Evolutionary conservation across 2,329 filamentous ascomycete species (phyloP), one percentile per base, ranked within the genome.

Genomic region (Grosmannia huntii): DNA sequence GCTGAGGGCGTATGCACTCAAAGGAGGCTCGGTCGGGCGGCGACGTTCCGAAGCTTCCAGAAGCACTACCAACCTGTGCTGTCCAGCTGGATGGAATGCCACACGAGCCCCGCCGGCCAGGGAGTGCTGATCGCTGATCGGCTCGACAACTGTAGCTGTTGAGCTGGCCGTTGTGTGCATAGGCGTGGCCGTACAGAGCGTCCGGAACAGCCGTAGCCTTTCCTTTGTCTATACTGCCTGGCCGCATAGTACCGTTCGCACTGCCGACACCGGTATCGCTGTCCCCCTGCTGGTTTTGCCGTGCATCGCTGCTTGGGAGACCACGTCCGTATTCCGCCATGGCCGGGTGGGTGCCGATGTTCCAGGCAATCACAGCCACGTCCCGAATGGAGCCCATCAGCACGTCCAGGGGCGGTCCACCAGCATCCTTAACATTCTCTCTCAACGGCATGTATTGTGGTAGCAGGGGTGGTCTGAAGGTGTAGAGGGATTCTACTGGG

Each of bases 281-380:
- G 48, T 50, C 48, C 3, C 12, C 53, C 10, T 44, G 53, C 57
- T 25, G 51, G 4, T 50, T 56, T 10, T 55, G 85, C 60, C 82
- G 75, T 33, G 83, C 77, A 61, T 86, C 82, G n/a, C 81, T 85
- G 23, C 70, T 72, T 1, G 87, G 83, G 31, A 73, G 75, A 3
- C 87, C 86, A 5, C 75, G 76, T 52, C 81, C 76, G 65, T 85
- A 86, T 3, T 80, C 76, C 19, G 84, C 82, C 57, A 92, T 72
- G 48, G 82, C 85, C 16, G 86, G 86, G 68, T 94, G 92, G 73
- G 91, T 91, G 25, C 88, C 88, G 12, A 92, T 72, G 1, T 85
- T 86, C 89, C 89, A 95, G 11, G 89, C 89, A 68, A 95, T 94
- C n/a, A 94, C 86, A 1, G 87, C 89, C 53, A 91, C 86, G 57